phyloP scores from a whole-genome alignment of 2,329 filamentous ascomycete species.

The Penicillium rolfsii region DNA sequence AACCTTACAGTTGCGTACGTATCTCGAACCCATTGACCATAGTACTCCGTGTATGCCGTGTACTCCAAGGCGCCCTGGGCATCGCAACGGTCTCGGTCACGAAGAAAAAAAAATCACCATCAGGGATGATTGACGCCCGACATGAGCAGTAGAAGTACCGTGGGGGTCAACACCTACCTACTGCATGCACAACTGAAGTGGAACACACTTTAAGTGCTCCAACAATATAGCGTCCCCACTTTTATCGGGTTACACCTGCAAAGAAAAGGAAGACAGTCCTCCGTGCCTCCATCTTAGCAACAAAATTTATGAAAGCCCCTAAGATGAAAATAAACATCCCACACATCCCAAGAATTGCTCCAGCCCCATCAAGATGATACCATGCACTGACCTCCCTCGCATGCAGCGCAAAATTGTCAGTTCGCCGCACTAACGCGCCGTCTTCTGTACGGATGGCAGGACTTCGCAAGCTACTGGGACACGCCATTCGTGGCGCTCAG shows the following conservation, averaged over 20 bases:
- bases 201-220: not conserved
- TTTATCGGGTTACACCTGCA: conserved; percentile 2
- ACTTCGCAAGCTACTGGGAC: not conserved
- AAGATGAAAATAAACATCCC: conserved; percentile 7
- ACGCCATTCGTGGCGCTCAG: not conserved
- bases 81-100: not conserved
- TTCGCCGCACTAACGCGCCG: conserved; percentile 30
- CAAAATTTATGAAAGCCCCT: conserved; percentile 18
- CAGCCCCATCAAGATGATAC: conserved; percentile 18
- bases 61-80: not conserved
- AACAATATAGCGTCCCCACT: not conserved
- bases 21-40: not conserved
- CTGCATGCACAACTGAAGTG: not conserved
- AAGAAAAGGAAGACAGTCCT: conserved; percentile 7
- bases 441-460: not conserved
- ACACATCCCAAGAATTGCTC: conserved; percentile 7
- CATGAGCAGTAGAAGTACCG: not conserved
- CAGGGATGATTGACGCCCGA: not conserved
- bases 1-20: not conserved
- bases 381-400: conserved; percentile 23
- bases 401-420: conserved; percentile 26
- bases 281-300: not conserved
- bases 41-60: not conserved
- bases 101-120: not conserved
- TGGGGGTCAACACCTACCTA: not conserved